A percentile compares a stretch with the other conserved stretches of the same genome.
phyloP scores from a whole-genome alignment of 768 basidiomycete species.

The Tylopilus sp. region DNA sequence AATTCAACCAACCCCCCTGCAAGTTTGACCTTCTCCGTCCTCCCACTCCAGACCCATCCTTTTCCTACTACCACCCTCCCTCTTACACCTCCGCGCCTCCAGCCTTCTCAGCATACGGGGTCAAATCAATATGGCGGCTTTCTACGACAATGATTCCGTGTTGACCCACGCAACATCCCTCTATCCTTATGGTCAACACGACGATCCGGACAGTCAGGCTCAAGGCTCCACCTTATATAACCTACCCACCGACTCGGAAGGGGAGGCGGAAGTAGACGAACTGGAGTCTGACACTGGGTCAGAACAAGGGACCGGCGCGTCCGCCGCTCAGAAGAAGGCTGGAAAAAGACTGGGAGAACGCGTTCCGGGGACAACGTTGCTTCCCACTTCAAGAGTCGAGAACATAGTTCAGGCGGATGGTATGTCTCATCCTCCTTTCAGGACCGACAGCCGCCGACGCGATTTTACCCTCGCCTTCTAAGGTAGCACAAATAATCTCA shows the following conservation, averaged over 20 bases:
- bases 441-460: conserved; percentile 12
- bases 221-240: conserved; percentile 30
- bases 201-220: conserved; percentile 23
- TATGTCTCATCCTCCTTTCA: conserved; percentile 31
- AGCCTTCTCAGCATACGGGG: conserved; percentile 4
- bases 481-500: conserved; percentile 60
- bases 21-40: conserved; percentile 6
- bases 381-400: conserved; percentile 67
- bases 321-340: conserved; percentile 24
- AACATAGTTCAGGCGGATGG: conserved; percentile 80
- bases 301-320: conserved; percentile 26
- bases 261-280: conserved; percentile 33
- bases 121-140: conserved; percentile 29
- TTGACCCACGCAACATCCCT: conserved; percentile 32
- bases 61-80: conserved; percentile 2
- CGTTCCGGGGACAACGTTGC: conserved; percentile 59
- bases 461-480: conserved; percentile 10
- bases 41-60: not conserved
- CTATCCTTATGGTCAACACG: conserved; percentile 28
- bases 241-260: conserved; percentile 33
- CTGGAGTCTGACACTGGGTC: conserved; percentile 33
- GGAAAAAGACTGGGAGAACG: conserved; percentile 39
- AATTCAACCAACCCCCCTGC: conserved; percentile 16
- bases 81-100: conserved; percentile 7
- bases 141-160: conserved; percentile 27